Evolutionary conservation across 768 basidiomycete species (phyloP), one percentile per base, ranked within the genome.

Genomic region (Suillus occidentalis): DNA sequence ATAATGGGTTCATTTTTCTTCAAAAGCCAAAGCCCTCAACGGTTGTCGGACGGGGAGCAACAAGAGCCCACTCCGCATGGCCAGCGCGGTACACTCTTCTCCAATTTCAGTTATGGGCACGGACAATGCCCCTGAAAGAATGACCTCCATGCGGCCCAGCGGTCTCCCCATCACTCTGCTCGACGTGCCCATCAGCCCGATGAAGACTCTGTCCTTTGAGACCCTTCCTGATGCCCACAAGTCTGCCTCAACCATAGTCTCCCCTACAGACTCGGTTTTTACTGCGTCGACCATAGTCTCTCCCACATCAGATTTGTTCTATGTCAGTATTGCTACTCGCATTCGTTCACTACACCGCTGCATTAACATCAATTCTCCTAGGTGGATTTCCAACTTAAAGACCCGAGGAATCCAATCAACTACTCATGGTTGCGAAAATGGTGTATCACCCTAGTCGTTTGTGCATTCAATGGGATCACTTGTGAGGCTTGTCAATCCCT

Each of bases 371-470:
- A 52, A 8, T 55, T 43, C 37, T 43, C 34, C 50, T 61, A 82
- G 78, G 75, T 80, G 20, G 77, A 81, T 20, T 82, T 79, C 56
- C 68, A 73, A 50, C 69, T 69, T 36, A 75, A 73, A 7, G 82
- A 83, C 66, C 58, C 66, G 6, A 72, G 78, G 20, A 78, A 83
- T 68, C 81, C 82, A 16, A 42, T 73, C 59, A 77, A 74, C 63
- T 82, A 75, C 66, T 73, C 76, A 37, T 71, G 65, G 14, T 58
- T 69, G 22, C 74, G 72, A 66, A 84, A 84, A 74, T 84, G 83
- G 78, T 69, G 68, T 45, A 74, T 76, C 36, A 77, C 78, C 6
- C 60, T 75, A 20, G 68, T 71, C 47, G 76, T 72, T 12, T 77
- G 74, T 60, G 75, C 69, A 37, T 73, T 74, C 63, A 76, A 76